phyloP scores from a whole-genome alignment of 2,329 filamentous ascomycete genomes.

The Waltergamsia citrina region DNA sequence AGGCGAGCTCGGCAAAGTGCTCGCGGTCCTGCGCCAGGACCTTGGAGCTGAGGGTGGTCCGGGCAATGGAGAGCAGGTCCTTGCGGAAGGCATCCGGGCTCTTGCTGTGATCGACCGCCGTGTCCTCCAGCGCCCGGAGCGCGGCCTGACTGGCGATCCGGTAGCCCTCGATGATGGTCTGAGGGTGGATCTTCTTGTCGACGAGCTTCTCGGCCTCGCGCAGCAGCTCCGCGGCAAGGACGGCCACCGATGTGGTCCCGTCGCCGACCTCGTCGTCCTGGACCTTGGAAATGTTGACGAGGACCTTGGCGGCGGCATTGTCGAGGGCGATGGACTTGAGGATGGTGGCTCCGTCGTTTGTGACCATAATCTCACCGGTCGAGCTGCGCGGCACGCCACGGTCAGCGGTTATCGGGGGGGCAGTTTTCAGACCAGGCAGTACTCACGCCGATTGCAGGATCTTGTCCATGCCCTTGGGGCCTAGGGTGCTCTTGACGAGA shows the following conservation, averaged over 20 bases:
- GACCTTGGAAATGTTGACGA: conserved; percentile 99
- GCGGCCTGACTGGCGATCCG: conserved; percentile 91
- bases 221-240: conserved; percentile 87
- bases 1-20: conserved; percentile 83
- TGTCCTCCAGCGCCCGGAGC: conserved; percentile 71
- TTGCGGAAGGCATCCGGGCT: conserved; percentile 76
- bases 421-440: neutral
- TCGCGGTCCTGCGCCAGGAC: conserved; percentile 89
- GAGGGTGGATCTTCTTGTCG: conserved; percentile 96
- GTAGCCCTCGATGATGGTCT: conserved; percentile 99
- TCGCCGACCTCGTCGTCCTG: conserved; percentile 98
- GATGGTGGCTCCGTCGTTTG: conserved; percentile 97
- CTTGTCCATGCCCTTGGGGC: conserved; percentile 99
- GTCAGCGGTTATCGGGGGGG: conserved; percentile 1
- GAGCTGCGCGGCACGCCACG: conserved; percentile 45
- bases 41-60: conserved; percentile 95
- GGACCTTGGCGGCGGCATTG: conserved; percentile 94
- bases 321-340: conserved; percentile 97
- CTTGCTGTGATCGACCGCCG: conserved; percentile 83
- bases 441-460: conserved; percentile 81
- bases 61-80: conserved; percentile 82
- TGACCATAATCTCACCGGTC: conserved; percentile 95
- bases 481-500: conserved; percentile 92
- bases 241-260: conserved; percentile 94
- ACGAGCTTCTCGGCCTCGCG: conserved; percentile 96